Evolutionary conservation across 1,284 basidiomycete species (phyloP).

Genomic region (Ustilago nuda): DNA sequence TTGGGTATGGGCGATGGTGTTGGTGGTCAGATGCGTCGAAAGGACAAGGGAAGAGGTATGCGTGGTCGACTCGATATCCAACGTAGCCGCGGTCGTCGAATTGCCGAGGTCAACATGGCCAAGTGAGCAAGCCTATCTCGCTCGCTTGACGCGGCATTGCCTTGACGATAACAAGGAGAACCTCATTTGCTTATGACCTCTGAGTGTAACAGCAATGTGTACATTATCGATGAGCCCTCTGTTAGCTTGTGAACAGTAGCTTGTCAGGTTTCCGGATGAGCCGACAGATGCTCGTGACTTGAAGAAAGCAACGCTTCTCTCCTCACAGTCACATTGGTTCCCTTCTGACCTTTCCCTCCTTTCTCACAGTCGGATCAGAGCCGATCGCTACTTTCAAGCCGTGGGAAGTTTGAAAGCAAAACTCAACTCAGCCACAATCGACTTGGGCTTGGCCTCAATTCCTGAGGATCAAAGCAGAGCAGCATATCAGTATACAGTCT

Average conservation of each 20-base stretch:
- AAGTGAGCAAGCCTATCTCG: constrained; percentile 10
- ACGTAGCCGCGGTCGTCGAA: constrained; percentile 59
- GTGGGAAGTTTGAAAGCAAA: background rate
- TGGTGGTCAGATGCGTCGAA: constrained; percentile 61
- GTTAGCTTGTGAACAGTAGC: too few relatives aligned
- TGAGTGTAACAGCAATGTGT: constrained; percentile 1
- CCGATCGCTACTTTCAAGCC: background rate
- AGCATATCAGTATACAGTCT: background rate
- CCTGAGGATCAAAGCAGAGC: too few relatives aligned
- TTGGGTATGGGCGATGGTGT: constrained; percentile 66
- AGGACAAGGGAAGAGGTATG: constrained; percentile 66
- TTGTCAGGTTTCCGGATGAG: background rate
- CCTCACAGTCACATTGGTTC: background rate
- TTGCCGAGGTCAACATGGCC: constrained; percentile 53
- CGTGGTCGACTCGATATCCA: constrained; percentile 56
- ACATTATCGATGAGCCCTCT: background rate
- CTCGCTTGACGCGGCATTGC: too few relatives aligned
- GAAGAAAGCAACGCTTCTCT: background rate
- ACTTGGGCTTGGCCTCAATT: background rate
- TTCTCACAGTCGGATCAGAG: background rate
- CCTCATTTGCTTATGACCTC: too few relatives aligned
- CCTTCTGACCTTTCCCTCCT: background rate
- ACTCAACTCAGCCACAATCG: background rate
- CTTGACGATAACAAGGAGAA: too few relatives aligned
- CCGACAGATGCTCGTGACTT: background rate